phyloP scores from a whole-genome alignment of 176 grass and related monocot genomes.

The Echinochloa phyllopogon region DNA sequence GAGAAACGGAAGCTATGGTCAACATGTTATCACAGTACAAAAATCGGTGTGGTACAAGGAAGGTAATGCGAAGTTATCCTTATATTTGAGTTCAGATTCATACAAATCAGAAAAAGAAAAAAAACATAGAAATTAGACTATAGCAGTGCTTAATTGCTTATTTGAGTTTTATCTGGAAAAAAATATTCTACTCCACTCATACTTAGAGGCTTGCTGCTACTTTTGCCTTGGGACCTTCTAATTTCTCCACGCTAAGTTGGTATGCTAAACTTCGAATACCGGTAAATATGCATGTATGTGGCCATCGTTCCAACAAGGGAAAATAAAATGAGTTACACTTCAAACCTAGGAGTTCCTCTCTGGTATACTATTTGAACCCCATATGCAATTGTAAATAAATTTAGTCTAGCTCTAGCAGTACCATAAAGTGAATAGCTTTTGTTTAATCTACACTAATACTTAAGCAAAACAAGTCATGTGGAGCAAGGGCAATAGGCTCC shows the following conservation, averaged over 20 bases:
- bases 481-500: neutral
- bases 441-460: neutral
- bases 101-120: neutral
- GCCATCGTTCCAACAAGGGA: neutral
- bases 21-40: conserved; percentile 50
- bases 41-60: conserved; percentile 49
- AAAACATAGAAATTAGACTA: too few relatives aligned
- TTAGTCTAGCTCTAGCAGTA: neutral
- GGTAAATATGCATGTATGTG: conserved; percentile 28
- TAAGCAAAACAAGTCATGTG: conserved; percentile 13
- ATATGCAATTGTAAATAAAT: neutral
- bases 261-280: neutral
- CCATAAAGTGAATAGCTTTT: neutral
- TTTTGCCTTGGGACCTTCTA: neutral
- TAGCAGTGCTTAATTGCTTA: neutral
- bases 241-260: neutral
- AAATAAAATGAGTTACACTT: neutral
- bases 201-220: neutral
- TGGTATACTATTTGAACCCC: conserved; percentile 11
- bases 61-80: conserved; percentile 33
- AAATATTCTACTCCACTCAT: neutral
- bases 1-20: conserved; percentile 53
- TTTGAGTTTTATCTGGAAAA: neutral
- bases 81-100: conserved; percentile 10
- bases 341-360: neutral